A percentile compares a stretch with the other conserved stretches of the same genome.
These are phyloP conservation scores for Zelonia costaricensis DNA, from an alignment of 208 protist genomes.

Conservation along the genomic window DNA sequence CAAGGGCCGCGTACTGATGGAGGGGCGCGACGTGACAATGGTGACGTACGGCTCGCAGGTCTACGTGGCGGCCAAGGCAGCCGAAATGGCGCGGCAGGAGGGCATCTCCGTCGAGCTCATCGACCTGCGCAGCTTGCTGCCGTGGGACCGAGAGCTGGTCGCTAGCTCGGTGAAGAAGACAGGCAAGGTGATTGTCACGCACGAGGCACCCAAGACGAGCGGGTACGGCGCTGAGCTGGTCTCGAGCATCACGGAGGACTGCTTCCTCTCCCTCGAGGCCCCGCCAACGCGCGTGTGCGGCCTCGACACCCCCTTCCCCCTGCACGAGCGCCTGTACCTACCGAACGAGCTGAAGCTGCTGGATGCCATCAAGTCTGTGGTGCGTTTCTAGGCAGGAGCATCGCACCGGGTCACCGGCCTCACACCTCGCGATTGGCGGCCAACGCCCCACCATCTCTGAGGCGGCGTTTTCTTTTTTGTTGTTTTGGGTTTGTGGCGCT, in stretches of 20 bases:
- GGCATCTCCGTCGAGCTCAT: conserved; percentile 96
- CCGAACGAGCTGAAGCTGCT: conserved; percentile 93
- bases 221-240: conserved; percentile 96
- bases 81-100: conserved; percentile 75
- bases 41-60: conserved; percentile 96
- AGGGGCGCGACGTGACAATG: conserved; percentile 95
- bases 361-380: conserved; percentile 60
- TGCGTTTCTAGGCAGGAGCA: conserved; percentile 33
- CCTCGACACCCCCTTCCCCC: conserved; percentile 96
- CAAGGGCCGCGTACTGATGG: conserved; percentile 88
- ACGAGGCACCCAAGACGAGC: conserved; percentile 95
- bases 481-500: background rate
- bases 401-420: background rate
- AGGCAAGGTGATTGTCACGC: conserved; percentile 88
- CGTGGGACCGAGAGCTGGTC: conserved; percentile 96
- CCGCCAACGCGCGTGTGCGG: conserved; percentile 97
- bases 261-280: conserved; percentile 96
- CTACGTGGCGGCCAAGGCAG: conserved; percentile 69
- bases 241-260: conserved; percentile 90
- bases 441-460: too few relatives aligned
- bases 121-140: conserved; percentile 94
- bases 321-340: conserved; percentile 96
- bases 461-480: background rate
- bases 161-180: conserved; percentile 93
- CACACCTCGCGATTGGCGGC: background rate